These are phyloP conservation scores for Penicillium psychrosexuale DNA, from an alignment of 2,329 filamentous ascomycete genomes.

Conservation along the genomic window DNA sequence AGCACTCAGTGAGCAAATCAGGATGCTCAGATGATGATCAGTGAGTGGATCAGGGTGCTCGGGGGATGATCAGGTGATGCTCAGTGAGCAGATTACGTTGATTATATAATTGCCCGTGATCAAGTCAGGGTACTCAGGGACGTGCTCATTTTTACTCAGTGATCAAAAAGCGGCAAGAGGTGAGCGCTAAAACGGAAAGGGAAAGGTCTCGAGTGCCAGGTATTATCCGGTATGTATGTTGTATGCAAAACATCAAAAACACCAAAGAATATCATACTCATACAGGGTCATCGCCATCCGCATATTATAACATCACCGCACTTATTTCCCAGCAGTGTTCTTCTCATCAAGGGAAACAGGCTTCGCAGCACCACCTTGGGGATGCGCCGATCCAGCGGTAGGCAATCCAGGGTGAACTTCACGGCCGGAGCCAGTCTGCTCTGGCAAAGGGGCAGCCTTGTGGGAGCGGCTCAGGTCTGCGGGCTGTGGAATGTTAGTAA, in stretches of 20 bases:
- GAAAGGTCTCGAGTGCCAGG: no score
- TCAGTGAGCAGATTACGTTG: no score
- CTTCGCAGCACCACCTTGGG: constrained; percentile 33
- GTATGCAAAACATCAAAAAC: background rate
- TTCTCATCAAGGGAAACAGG: constrained; percentile 35
- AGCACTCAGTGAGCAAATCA: no score
- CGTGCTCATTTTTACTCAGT: no score
- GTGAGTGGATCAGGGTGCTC: no score
- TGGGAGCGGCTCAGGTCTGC: constrained; percentile 31
- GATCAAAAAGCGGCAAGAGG: no score
- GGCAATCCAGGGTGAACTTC: constrained; percentile 26
- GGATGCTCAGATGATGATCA: no score
- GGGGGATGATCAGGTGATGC: no score
- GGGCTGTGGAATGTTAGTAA: constrained; percentile 13
- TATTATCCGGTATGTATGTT: no score
- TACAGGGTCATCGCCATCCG: background rate
- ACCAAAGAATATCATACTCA: background rate
- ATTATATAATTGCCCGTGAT: no score
- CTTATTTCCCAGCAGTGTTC: constrained; percentile 17
- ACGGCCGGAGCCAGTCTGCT: constrained; percentile 29
- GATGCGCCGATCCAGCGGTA: constrained; percentile 20
- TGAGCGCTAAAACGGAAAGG: no score
- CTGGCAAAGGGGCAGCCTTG: constrained; percentile 37
- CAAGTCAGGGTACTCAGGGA: no score
- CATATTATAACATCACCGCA: background rate